Base-by-base conservation (phyloP, 345 rosid genomes). In the Pugionium dolabratum region DNA sequence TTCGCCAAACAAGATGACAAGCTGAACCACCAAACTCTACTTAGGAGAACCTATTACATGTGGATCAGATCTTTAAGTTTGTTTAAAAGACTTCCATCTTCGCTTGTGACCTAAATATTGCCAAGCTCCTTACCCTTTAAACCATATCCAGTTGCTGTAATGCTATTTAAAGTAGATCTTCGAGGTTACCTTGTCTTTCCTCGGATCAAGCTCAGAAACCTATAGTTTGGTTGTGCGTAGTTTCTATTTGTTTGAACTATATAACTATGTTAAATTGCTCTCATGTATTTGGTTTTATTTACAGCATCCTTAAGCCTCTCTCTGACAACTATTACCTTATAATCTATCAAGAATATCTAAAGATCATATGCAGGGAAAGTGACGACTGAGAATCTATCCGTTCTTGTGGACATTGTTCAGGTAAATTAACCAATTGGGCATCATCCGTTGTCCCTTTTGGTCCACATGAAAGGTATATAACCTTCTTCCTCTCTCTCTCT, bases 1-100 rank as follows among this genome's bases (percentile, higher is more conserved):
- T 49, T 79, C 91, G 84, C 90, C 79, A 80, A 85, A 80, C 88
- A 71, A 64, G 99, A 91, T 86, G 99, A 91, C 88, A 86, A 84
- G 76, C 66, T 85, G 92, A 86, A 86, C 95, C 84, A 61, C 68
- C 81, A 85, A 78, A 80, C 93, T 86, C 77, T 75, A 81, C 86
- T 79, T 78, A 87, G 80, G 76, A 79, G 93, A 77, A 82, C 96
- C 83, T 79, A 75, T 82, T 71, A 48, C 63, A 74, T 79, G 67
- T 71, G 88, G 81, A 56, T 64, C 70, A 82, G 78, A 80, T 78
- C 72, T 70, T 52, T 65, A 52, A 69, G 66, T 66, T 68, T 70
- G 72, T 79, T 66, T 64, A 63, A 76, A 79, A 79, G 75, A 27
- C 54, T 82, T 78, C 84, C 83, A 64, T 80, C 82, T 79, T 85